phyloP scores from a whole-genome alignment of 495 filamentous ascomycete genomes.

The Aspergillus avenaceus region DNA sequence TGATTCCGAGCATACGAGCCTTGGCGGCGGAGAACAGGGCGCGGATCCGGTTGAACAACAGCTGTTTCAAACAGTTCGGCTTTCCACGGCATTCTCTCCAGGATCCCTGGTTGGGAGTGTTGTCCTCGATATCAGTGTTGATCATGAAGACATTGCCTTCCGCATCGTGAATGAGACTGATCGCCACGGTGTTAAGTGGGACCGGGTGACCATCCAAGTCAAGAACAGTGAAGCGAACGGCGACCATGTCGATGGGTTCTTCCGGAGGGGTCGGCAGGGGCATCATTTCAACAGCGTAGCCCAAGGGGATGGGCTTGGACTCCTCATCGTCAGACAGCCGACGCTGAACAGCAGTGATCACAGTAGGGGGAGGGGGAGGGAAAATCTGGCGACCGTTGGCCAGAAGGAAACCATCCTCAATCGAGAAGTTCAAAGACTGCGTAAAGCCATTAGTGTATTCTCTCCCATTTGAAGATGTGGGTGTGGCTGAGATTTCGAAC shows the following conservation, averaged over 20 bases:
- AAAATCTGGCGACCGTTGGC: constrained; percentile 50
- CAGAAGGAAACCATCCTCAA: constrained; percentile 36
- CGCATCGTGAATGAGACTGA: constrained; percentile 37
- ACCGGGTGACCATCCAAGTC: constrained; percentile 47
- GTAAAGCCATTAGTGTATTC: constrained; percentile 8
- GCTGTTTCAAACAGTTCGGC: constrained; percentile 34
- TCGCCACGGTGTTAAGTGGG: constrained; percentile 43
- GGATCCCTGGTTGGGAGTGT: constrained; percentile 27
- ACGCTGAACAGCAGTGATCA: constrained; percentile 34
- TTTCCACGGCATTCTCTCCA: constrained; percentile 41
- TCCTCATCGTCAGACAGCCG: constrained; percentile 30
- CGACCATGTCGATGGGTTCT: constrained; percentile 29
- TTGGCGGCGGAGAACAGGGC: constrained; percentile 35
- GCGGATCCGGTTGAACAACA: constrained; percentile 36
- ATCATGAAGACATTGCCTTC: constrained; percentile 35
- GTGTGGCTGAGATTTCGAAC: too few relatives aligned
- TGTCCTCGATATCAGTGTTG: constrained; percentile 34
- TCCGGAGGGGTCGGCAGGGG: constrained; percentile 27
- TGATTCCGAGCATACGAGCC: constrained; percentile 29
- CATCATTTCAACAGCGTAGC: constrained; percentile 42
- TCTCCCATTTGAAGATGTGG: too few relatives aligned
- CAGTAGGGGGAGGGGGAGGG: constrained; percentile 34
- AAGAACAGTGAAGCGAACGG: constrained; percentile 44
- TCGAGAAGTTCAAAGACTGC: constrained; percentile 40
- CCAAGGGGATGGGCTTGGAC: constrained; percentile 32